These are phyloP conservation scores for Coemansia sp. DNA, from an alignment of 192 early-diverging fungal species.

Conservation along the genomic window DNA sequence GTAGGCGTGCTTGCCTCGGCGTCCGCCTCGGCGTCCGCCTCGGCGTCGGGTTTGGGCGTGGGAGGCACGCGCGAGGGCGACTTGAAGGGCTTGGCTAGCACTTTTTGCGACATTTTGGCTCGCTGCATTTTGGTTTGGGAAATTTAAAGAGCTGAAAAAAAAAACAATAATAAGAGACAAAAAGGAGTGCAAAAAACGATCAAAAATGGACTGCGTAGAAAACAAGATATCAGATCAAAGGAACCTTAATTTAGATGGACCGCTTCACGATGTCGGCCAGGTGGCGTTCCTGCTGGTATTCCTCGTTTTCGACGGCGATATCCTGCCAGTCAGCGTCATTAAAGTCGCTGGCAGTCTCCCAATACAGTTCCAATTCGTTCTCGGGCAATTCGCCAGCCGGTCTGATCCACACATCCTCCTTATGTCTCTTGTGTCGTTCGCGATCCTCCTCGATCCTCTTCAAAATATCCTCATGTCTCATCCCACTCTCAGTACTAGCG, in stretches of 20 bases:
- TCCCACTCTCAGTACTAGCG: slow-evolving; percentile 20
- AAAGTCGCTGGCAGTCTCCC: slow-evolving; percentile 54
- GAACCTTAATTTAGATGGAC: background rate
- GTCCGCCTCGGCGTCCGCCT: background rate
- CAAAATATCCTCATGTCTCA: slow-evolving; percentile 52
- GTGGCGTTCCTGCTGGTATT: slow-evolving; percentile 27
- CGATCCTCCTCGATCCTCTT: slow-evolving; percentile 58
- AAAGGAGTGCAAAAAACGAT: background rate
- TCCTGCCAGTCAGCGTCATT: slow-evolving; percentile 47
- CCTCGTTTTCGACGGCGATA: slow-evolving; percentile 34
- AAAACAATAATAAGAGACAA: background rate
- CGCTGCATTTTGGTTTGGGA: slow-evolving; percentile 19
- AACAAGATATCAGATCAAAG: background rate
- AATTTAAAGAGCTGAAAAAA: slow-evolving; percentile 6
- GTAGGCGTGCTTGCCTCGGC: slow-evolving; percentile 3
- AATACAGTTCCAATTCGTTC: slow-evolving; percentile 45
- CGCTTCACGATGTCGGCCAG: slow-evolving; percentile 3
- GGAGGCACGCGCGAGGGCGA: slow-evolving; percentile 23
- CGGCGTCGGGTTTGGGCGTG: background rate
- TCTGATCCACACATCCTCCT: slow-evolving; percentile 57
- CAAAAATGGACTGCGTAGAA: slow-evolving; percentile 5
- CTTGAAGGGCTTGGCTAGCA: slow-evolving; percentile 45
- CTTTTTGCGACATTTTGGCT: slow-evolving; percentile 11
- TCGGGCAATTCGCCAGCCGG: slow-evolving; percentile 26
- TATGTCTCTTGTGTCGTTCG: slow-evolving; percentile 55